These are phyloP conservation scores for Xylaria sp. DNA, from an alignment of 2,329 filamentous ascomycete species.

Conservation along the genomic window DNA sequence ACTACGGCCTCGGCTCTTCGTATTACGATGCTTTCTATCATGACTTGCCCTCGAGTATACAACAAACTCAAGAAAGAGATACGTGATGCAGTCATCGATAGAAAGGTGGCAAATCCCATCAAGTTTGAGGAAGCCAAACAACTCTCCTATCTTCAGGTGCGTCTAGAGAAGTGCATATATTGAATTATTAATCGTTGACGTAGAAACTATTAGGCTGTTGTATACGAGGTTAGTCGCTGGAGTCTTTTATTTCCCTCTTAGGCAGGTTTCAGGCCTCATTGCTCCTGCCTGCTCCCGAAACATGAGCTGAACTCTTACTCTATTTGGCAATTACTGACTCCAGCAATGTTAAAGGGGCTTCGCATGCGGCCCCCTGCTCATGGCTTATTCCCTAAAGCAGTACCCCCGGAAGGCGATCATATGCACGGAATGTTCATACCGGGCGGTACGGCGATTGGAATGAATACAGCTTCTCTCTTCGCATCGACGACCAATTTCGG, in stretches of 20 bases:
- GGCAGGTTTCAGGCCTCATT: too few relatives aligned
- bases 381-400: conserved; percentile 32
- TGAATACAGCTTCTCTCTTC: conserved; percentile 16
- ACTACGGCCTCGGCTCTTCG: conserved; percentile 10
- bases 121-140: conserved; percentile 24
- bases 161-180: not conserved
- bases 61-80: conserved; percentile 23
- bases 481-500: conserved; percentile 21
- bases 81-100: not conserved
- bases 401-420: conserved; percentile 34
- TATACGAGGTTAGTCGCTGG: too few relatives aligned
- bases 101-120: conserved; percentile 9
- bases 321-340: too few relatives aligned
- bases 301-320: too few relatives aligned
- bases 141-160: conserved; percentile 41
- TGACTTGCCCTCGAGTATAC: conserved; percentile 19
- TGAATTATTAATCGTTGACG: not conserved
- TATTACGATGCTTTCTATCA: conserved; percentile 17
- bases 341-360: too few relatives aligned
- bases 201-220: conserved; percentile 39
- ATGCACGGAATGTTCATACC: conserved; percentile 25
- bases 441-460: conserved; percentile 21
- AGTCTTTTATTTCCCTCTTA: too few relatives aligned
- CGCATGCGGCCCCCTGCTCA: conserved; percentile 42
- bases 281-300: too few relatives aligned